These are phyloP conservation scores for sorghum (Sorghum bicolor) DNA, from an alignment of 176 grass and related monocot genomes.

Conservation along the genomic window Sorghum_bicolor_NCBIv3 NC_012872.2:4695501-4696000, in stretches of 20 bases:
- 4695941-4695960: not conserved
- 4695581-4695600: no score
- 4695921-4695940: slow-evolving; percentile 1
- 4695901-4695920: not conserved
- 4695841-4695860: not conserved
- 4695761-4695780: slow-evolving; percentile 4
- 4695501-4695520: no score
- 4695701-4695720: not conserved
- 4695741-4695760: slow-evolving; percentile 3
- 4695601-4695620: slow-evolving; percentile 29
- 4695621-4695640: slow-evolving; percentile 6
- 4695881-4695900: not conserved
- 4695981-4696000: slow-evolving; percentile 22
- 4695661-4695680: not conserved
- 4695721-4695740: slow-evolving; percentile 16
- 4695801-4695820: not conserved
- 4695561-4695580: no score
- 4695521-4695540: no score
- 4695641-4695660: not conserved
- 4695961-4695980: not conserved
- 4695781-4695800: slow-evolving; percentile 20
- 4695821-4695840: not conserved
- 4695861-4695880: not conserved
- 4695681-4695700: not conserved
- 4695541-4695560: no score